Percentiles rank a stretch among this genome's conserved stretches.
phyloP scores from a whole-genome alignment of 2,329 filamentous ascomycete genomes.

The Pseudogymnoascus sp. region DNA sequence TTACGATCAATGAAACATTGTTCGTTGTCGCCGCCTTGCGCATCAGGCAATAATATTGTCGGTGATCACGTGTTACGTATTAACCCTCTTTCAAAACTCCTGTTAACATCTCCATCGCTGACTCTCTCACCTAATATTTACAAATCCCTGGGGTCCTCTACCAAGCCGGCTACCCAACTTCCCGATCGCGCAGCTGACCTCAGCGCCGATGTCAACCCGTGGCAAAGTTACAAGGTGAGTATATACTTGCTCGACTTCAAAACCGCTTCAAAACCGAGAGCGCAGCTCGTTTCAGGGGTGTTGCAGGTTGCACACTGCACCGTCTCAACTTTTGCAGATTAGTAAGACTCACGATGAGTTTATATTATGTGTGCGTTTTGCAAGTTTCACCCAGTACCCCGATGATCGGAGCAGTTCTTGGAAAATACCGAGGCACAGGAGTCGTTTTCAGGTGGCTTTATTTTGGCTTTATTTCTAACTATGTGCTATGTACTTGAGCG shows the following conservation, averaged over 20 bases:
- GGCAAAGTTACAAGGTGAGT: not conserved
- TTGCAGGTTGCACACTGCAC: not conserved
- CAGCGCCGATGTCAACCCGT: not conserved
- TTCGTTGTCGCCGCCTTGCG: slow-evolving; percentile 1
- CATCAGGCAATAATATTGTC: not conserved
- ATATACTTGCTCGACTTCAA: not conserved
- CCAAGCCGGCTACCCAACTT: not conserved
- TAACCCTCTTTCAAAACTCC: not conserved
- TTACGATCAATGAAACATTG: not conserved
- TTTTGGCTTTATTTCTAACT: not conserved
- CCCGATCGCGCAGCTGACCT: not conserved
- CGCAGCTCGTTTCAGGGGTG: not conserved
- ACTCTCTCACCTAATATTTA: not conserved
- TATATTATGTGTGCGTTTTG: not conserved
- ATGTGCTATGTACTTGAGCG: not conserved
- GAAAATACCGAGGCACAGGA: not conserved
- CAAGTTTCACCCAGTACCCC: not conserved
- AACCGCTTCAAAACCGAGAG: slow-evolving; percentile 1
- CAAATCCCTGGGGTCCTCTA: not conserved
- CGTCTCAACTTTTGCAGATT: slow-evolving; percentile 4
- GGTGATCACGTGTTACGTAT: not conserved
- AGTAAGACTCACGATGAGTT: not conserved
- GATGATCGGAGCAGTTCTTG: not conserved
- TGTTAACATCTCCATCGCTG: not conserved
- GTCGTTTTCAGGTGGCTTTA: not conserved